Evolutionary conservation across 345 rosid genomes (phyloP).

Genomic region (Acer campestre): DNA sequence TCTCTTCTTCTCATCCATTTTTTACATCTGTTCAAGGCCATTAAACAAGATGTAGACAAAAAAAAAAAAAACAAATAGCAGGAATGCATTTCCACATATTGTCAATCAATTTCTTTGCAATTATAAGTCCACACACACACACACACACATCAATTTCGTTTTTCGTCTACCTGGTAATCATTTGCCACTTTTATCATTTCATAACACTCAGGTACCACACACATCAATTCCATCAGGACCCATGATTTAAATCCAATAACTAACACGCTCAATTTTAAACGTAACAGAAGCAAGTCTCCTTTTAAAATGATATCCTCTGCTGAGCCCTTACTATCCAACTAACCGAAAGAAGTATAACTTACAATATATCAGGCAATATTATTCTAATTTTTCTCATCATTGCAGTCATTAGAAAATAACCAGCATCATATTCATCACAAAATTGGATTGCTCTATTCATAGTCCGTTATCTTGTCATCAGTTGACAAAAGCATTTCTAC

Average conservation of each 20-base stretch:
- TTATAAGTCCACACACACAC: too few species aligned
- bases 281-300: background rate
- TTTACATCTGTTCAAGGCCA: background rate
- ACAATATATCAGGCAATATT: background rate
- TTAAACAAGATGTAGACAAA: background rate
- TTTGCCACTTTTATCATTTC: too few species aligned
- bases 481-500: background rate
- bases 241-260: background rate
- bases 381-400: background rate
- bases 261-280: background rate
- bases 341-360: background rate
- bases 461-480: background rate
- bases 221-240: too few species aligned
- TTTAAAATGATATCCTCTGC: background rate
- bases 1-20: constrained; percentile 19
- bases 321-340: background rate
- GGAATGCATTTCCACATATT: background rate
- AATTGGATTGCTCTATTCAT: background rate
- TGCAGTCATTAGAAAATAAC: background rate
- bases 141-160: too few species aligned
- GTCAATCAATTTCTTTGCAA: too few species aligned
- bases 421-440: background rate
- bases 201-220: too few species aligned
- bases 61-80: background rate
- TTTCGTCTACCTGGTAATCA: too few species aligned